Conservation (phyloP, 2,329 filamentous ascomycete species). For the Massarina eburnea region DNA sequence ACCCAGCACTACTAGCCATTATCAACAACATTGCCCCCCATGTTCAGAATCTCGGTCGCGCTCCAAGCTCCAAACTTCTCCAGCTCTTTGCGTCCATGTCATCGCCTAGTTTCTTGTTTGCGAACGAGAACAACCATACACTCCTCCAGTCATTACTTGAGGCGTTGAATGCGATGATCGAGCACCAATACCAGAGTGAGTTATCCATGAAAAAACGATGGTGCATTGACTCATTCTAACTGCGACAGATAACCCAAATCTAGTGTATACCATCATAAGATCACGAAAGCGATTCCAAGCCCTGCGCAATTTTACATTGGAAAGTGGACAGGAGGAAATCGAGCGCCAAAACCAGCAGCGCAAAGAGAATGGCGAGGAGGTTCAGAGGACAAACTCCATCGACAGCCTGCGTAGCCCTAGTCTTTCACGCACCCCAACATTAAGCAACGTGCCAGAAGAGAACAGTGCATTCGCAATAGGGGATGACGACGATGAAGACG, state of each 20-base stretch:
- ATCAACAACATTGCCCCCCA: slow-evolving; percentile 92
- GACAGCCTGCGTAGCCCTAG: slow-evolving; percentile 70
- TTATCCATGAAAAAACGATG: slow-evolving; percentile 11
- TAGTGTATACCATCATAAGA: slow-evolving; percentile 77
- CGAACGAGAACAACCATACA: slow-evolving; percentile 86
- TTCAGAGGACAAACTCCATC: slow-evolving; percentile 60
- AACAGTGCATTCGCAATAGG: slow-evolving; percentile 85
- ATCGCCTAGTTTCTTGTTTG: slow-evolving; percentile 85
- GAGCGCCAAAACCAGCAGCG: slow-evolving; percentile 72
- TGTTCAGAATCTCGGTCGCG: slow-evolving; percentile 72
- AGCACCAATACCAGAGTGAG: slow-evolving; percentile 81
- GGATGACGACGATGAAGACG: slow-evolving; percentile 61
- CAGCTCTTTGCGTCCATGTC: slow-evolving; percentile 93
- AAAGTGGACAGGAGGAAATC: slow-evolving; percentile 89
- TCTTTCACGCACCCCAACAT: slow-evolving; percentile 55
- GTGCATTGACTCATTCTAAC: slow-evolving; percentile 12
- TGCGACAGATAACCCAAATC: slow-evolving; percentile 70
- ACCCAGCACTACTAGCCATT: slow-evolving; percentile 86
- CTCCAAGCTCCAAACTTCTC: slow-evolving; percentile 77
- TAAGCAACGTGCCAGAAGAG: slow-evolving; percentile 74
- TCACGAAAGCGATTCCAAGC: slow-evolving; percentile 83
- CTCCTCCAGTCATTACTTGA: slow-evolving; percentile 82
- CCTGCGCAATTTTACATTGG: slow-evolving; percentile 82
- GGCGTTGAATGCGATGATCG: slow-evolving; percentile 84
- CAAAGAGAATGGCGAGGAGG: slow-evolving; percentile 58